Conservation (phyloP, 371 early-diverging fungal species). For the Mucor sp. region DNA sequence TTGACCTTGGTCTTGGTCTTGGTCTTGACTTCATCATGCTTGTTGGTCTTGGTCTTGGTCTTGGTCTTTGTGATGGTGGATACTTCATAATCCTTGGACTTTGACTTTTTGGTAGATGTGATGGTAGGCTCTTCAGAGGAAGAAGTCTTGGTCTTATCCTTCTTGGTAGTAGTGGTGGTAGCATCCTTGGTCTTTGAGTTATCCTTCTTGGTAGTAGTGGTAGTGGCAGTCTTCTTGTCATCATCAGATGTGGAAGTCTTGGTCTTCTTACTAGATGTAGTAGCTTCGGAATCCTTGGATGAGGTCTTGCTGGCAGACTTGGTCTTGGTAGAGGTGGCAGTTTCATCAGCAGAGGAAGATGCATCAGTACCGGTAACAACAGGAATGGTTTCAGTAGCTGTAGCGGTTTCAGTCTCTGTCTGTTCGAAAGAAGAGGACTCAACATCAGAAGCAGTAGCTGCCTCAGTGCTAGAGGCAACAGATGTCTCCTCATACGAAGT, state of each 20-base stretch:
- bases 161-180: neutral
- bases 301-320: neutral
- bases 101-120: neutral
- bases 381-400: neutral
- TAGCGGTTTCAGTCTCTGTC: neutral
- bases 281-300: neutral
- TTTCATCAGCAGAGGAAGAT: neutral
- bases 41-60: neutral
- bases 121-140: neutral
- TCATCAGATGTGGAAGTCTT: neutral
- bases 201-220: neutral
- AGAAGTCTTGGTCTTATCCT: neutral
- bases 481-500: neutral
- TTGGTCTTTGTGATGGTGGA: neutral
- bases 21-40: neutral
- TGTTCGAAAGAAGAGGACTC: neutral
- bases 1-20: conserved; percentile 1
- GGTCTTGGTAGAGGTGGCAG: neutral
- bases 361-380: neutral
- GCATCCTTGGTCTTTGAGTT: neutral
- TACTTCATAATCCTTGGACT: neutral
- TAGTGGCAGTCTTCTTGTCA: neutral
- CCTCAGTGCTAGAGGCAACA: neutral
- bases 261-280: neutral
- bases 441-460: neutral